Evolutionary conservation across 2,329 filamentous ascomycete species (phyloP).

Genomic region (Tympanopsis confertula): DNA sequence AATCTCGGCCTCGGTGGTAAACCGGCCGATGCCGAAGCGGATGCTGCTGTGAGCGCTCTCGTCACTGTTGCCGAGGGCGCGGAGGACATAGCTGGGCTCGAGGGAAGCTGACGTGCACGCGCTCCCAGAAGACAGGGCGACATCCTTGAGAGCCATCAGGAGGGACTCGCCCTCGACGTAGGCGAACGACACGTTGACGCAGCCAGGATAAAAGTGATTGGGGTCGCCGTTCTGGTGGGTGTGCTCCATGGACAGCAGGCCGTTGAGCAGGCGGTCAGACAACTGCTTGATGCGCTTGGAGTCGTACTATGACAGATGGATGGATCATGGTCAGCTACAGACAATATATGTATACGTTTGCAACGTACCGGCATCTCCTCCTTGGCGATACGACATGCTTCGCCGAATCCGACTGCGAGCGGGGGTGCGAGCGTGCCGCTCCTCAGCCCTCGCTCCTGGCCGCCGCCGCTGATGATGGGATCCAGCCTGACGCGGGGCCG

Average conservation of each 20-base stretch:
- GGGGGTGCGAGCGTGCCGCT: constrained; percentile 88
- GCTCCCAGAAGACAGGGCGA: constrained; percentile 89
- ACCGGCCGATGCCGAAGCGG: constrained; percentile 90
- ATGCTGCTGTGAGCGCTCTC: constrained; percentile 98
- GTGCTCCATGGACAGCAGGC: constrained; percentile 81
- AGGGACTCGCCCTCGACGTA: constrained; percentile 97
- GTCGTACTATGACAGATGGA: constrained; percentile 60
- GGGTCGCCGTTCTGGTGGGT: constrained; percentile 82
- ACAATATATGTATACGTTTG: neutral
- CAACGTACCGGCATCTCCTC: constrained; percentile 77
- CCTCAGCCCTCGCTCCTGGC: constrained; percentile 86
- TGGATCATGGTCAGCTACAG: constrained; percentile 6
- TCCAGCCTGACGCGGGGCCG: constrained; percentile 87
- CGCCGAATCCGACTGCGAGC: constrained; percentile 82
- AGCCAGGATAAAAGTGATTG: constrained; percentile 80
- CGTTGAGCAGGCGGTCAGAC: constrained; percentile 72
- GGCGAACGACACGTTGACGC: constrained; percentile 95
- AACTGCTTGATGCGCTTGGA: constrained; percentile 70
- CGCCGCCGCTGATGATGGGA: constrained; percentile 89
- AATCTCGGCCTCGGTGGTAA: constrained; percentile 89
- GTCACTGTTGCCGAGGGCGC: constrained; percentile 88
- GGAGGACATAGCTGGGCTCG: constrained; percentile 90
- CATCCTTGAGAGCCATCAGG: constrained; percentile 95
- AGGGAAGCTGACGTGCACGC: constrained; percentile 94
- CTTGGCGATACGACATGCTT: constrained; percentile 83